Base-by-base conservation (phyloP, 108 stramenopile species). In the Stephanodiscus minutulus region DNA sequence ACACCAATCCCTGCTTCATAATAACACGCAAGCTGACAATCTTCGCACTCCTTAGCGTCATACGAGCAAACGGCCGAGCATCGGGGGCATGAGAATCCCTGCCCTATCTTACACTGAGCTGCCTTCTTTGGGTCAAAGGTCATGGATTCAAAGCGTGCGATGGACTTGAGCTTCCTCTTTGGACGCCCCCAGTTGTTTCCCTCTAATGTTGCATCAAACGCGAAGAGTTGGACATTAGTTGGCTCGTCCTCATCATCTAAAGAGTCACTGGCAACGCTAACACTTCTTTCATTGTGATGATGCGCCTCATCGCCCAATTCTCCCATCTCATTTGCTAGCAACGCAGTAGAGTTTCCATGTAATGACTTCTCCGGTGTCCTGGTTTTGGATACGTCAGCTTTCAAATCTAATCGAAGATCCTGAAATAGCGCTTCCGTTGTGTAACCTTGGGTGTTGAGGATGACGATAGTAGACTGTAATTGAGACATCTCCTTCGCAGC, bases 111-210 rank as follows among this genome's bases (percentile, higher is more conserved):
- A 37, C 35, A 36, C 1, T 31, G 59, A 37, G 59, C 28, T 60
- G 59, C 59, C 20, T 60, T 60, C 59, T 60, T 60, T 39, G 39
- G 39, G 36, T 60, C 59, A 28, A 60, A 60, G 7, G 59, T 60
- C 59, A 60, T 60, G 31, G 59, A 60, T 52, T 74, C 73, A 60
- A 50, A 74, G 24, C 73, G 64, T 25, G 50, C 28, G 22, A 29
- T 56, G 15, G 44, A 22, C 57, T 74, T 74, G 9, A 74, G 64
- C 54, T 74, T 74, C 50, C 73, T 74, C 57, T 74, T 74, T 7
- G 73, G 57, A 24, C 73, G 55, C 33, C 44, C 17, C 22, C 24
- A 52, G 18, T 52, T 52, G 50, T 52, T 7, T 52, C 20, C 22
- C 17, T 52, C 50, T 20, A 6, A 3, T 20, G 50, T 7, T 24